Evolutionary conservation across 1,284 basidiomycete species (phyloP), one percentile per base, ranked within the genome.

Genomic region (Moesziomyces globuligerus): DNA sequence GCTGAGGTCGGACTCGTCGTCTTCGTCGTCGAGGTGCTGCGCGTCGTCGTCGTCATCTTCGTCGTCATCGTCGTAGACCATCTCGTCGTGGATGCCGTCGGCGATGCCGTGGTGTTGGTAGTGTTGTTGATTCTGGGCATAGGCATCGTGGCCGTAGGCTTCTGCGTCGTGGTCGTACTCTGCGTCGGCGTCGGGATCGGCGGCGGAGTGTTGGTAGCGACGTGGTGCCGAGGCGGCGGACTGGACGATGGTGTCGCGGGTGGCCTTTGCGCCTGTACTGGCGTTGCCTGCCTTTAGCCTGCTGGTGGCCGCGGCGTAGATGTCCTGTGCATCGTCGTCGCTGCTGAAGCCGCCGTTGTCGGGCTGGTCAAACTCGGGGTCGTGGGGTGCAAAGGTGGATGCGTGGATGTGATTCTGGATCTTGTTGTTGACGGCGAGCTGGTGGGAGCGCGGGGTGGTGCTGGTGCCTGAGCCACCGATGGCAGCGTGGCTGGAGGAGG

Each of bases 1-100:
- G 41, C 79, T 81, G 26, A 82, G 66, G 26, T 82, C 80, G 32
- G 77, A 80, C 21, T 82, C 80, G 29, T 81, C 78, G 36, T 79
- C 76, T n/a, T 72, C 65, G 17, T 73, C 70, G 17, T 77, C 69
- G 7, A 77, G 74, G 18, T 54, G 78, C 3, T 75, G 70, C 4
- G 80, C 78, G n/a, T 79, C 71, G 20, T 75, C 71, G 17, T 77
- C 69, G 6, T 78, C 75, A 17, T 54, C 79, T 3, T 75, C 72
- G 4, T 81, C 78, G 18, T 78, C 71, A n/a, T 75, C 71, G 20
- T 75, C 71, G 45, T 77, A 70, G 17, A 53, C 53, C 48, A 72
- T 66, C 20, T 75, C 75, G 26, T 72, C 72, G 52, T 61, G 61
- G 37, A 71, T 54, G 36, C 55, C 62, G 39, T 71, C 70, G 9